Evolutionary conservation across 73 alveolate species (phyloP), one percentile per base, ranked within the genome.

Genomic region (Tetrahymena elliotti): DNA sequence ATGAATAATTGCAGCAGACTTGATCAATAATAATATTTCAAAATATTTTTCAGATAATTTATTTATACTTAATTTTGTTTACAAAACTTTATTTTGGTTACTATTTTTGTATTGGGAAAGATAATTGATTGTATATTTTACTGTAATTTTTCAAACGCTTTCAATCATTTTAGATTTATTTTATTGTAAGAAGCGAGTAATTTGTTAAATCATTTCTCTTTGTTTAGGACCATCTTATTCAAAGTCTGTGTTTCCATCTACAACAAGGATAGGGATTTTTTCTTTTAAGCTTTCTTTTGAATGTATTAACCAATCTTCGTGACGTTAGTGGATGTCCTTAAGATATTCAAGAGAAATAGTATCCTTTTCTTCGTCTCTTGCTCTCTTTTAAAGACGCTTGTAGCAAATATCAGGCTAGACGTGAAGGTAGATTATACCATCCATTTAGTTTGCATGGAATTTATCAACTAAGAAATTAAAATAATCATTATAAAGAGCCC

Each of bases 331-430:
- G 15, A 94, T 94, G 33, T 94, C 54, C n/a, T 83, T 83, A 33
- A 94, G 47, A 38, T 94, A 94, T 38, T 68, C 96, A 15, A 52
- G 54, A 16, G 84, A 83, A 83, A 94, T 94, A 20, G 94, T 31
- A 94, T 94, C 96, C 52, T 94, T 94, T 83, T 94, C 96, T 94
- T 94, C 96, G 83, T 94, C 96, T 94, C 96, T 94, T 24, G 96
- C 96, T 83, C 96, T 94, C 27, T 94, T 83, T 83, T 94, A 47
- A 88, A 94, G 92, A 24, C 96, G 94, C 41, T 37, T 35, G 82
- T 37, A 40, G 15, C 96, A 94, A 11, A 94, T 84, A 24, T 94
- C 96, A 36, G 96, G 96, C 33, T 94, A 84, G 12, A 94, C 96
- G 39, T 94, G 92, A 22, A 94, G 68, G 84, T 94, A 94, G 31